Conservation (phyloP, 257 asterid species). For the Solanum chiquidenum region DNA sequence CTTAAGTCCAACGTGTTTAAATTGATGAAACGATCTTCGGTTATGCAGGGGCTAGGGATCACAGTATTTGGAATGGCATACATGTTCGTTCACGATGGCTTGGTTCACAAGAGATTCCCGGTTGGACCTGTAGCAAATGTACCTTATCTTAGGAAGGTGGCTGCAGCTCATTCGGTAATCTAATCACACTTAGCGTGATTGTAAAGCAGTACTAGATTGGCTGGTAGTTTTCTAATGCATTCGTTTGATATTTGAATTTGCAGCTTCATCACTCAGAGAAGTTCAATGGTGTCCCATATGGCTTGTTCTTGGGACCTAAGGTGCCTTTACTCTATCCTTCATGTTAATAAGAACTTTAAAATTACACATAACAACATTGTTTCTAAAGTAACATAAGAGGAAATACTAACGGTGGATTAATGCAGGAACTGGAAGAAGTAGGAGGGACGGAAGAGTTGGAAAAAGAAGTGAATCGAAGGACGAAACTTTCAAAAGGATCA, state of each 20-base stretch:
- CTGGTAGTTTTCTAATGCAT: not conserved
- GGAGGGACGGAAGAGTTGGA: slow-evolving; percentile 81
- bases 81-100: slow-evolving; percentile 99
- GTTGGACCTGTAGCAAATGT: slow-evolving; percentile 97
- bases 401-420: not conserved
- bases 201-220: not conserved
- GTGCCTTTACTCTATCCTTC: slow-evolving; percentile 4
- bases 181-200: not conserved
- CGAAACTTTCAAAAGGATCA: slow-evolving; percentile 32
- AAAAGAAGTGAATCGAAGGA: slow-evolving; percentile 56
- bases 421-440: slow-evolving; percentile 78
- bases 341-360: not conserved
- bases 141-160: slow-evolving; percentile 78
- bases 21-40: not conserved
- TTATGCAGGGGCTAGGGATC: slow-evolving; percentile 80
- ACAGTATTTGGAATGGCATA: slow-evolving; percentile 96
- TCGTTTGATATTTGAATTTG: slow-evolving; percentile 24
- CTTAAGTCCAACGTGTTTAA: not conserved
- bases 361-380: not conserved
- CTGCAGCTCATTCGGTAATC: slow-evolving; percentile 88
- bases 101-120: slow-evolving; percentile 88
- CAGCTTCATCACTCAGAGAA: slow-evolving; percentile 97
- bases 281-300: slow-evolving; percentile 90
- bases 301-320: slow-evolving; percentile 85
- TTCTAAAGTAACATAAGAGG: not conserved